Evolutionary conservation across 2,329 filamentous ascomycete genomes (phyloP), one percentile per base, ranked within the genome.

Genomic region (Shiraia bambusicola): DNA sequence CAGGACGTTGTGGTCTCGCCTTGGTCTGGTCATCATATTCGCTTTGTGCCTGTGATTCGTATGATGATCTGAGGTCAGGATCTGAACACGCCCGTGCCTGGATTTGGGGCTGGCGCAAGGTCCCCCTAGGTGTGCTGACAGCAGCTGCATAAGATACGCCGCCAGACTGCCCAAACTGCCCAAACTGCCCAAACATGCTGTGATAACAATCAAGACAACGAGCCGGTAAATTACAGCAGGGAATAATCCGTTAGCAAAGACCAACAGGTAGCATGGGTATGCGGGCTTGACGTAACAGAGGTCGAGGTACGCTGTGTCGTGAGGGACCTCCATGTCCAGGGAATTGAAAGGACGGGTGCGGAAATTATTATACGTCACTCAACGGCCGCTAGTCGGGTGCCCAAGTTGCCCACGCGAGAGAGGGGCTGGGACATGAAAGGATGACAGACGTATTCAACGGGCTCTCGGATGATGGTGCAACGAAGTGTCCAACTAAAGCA

Each of bases 101-200:
- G 38, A 53, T 55, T 14, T 47, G 41, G 12, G 52, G 47, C 10
- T 47, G 47, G 3, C 44, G 42, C 14, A 47, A 13, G n/a, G 33
- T 40, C 26, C 49, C 50, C 27, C 45, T 55, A 13, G 52, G 52
- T 11, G 47, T 54, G 40, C 49, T 50, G 28, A 54, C 45, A 16
- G 50, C 55, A n/a, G 50, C 50, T n/a, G 53, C 53, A 29, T 59
- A 57, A 2, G 47, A 50, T 25, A 53, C 40, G 19, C 29, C 45
- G 25, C 30, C n/a, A n/a, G 45, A 35, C 19, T 4, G 19, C 8
- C 19, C 19, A 22, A 5, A 5, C 19, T n/a, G n/a, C n/a, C 30
- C n/a, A n/a, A 43, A 35, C 19, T 4, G 19, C 8, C 19, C 19
- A 22, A 5, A 5, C 19, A 22, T 22, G 19, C 19, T 22, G 19